phyloP scores from a whole-genome alignment of 345 rosid species.

The Eucalyptus globulus region DNA sequence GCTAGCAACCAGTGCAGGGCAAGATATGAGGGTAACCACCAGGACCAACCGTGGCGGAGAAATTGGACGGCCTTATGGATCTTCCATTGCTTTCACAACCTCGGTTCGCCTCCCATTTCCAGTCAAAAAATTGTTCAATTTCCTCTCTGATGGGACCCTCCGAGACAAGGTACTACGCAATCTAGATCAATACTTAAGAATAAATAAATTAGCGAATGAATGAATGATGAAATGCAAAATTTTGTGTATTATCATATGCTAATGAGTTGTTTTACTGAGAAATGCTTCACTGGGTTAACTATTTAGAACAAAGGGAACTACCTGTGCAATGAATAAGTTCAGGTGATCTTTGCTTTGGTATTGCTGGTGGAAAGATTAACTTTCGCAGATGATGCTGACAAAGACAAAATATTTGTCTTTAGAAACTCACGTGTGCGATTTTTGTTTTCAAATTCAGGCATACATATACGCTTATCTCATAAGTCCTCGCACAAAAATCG shows the following conservation, averaged over 20 bases:
- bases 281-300: background rate
- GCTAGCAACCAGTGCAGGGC: background rate
- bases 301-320: background rate
- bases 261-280: background rate
- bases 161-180: conserved; percentile 19
- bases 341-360: background rate
- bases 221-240: background rate
- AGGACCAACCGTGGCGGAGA: background rate
- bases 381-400: background rate
- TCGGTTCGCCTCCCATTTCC: conserved; percentile 13
- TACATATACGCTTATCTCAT: background rate
- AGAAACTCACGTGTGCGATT: background rate
- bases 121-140: conserved; percentile 5
- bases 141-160: conserved; percentile 1
- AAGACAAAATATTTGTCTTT: background rate
- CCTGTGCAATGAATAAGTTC: background rate
- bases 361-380: background rate
- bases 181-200: background rate
- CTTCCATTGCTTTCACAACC: conserved; percentile 13
- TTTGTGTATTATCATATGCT: background rate
- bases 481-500: background rate
- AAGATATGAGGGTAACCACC: conserved; percentile 9
- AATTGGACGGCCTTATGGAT: background rate
- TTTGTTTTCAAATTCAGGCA: background rate
- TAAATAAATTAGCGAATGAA: background rate